phyloP scores from a whole-genome alignment of 805 yeast genomes.

The Saturnispora ahearnii region DNA sequence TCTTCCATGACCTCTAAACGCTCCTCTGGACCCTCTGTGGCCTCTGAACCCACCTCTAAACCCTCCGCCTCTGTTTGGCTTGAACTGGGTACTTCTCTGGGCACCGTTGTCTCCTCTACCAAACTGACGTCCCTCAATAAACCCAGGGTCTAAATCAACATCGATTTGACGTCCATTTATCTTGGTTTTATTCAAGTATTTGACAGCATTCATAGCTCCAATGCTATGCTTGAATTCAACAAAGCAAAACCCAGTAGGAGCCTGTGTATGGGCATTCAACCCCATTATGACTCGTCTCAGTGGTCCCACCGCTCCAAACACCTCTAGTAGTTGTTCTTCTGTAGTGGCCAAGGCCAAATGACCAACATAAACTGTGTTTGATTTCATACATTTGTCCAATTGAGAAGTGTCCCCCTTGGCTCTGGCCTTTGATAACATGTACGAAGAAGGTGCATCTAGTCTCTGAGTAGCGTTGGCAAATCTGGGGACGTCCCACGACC shows the following conservation, averaged over 20 bases:
- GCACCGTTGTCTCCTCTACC: conserved; percentile 94
- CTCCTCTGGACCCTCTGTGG: conserved; percentile 2
- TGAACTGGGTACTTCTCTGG: conserved; percentile 40
- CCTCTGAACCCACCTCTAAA: background rate
- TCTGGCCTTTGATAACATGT: conserved; percentile 58
- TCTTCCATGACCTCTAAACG: background rate
- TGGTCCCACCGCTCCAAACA: conserved; percentile 74
- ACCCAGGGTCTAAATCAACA: conserved; percentile 94
- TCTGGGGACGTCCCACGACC: conserved; percentile 43
- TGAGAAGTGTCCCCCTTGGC: conserved; percentile 32
- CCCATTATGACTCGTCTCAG: conserved; percentile 88
- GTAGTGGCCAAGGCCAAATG: conserved; percentile 84
- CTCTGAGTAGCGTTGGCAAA: conserved; percentile 59
- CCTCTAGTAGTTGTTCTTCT: conserved; percentile 87
- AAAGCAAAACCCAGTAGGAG: conserved; percentile 97
- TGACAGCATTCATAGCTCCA: conserved; percentile 75
- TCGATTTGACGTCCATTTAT: conserved; percentile 75
- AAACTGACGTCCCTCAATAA: conserved; percentile 88
- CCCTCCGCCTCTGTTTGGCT: conserved; percentile 10
- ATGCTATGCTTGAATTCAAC: conserved; percentile 62
- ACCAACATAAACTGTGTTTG: conserved; percentile 84
- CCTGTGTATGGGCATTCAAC: conserved; percentile 75
- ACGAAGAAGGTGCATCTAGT: conserved; percentile 63
- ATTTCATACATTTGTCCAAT: conserved; percentile 56
- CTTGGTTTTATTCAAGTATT: conserved; percentile 71